Evolutionary conservation across 176 grass and related monocot species (phyloP).

Genomic region (Puccinellia tenuiflora): DNA sequence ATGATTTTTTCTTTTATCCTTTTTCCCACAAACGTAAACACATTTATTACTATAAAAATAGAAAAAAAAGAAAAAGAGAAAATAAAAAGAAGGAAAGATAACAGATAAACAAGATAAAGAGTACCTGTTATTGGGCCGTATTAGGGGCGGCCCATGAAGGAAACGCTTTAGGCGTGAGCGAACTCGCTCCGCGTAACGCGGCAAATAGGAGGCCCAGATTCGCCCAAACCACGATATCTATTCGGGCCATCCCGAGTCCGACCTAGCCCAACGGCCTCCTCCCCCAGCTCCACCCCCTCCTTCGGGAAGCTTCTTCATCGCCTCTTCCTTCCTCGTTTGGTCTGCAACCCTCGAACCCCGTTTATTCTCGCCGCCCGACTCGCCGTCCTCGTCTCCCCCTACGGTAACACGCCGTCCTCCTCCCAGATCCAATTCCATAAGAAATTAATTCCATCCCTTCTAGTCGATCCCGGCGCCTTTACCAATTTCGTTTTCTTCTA

Average conservation of each 20-base stretch:
- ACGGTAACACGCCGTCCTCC: neutral
- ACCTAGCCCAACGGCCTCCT: slow-evolving; percentile 4
- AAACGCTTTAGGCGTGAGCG: too few species aligned
- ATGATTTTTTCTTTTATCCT: too few species aligned
- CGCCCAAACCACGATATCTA: too few species aligned
- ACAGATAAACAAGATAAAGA: too few species aligned
- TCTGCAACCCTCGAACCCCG: neutral
- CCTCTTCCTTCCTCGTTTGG: neutral
- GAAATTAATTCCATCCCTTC: neutral
- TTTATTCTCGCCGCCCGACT: neutral
- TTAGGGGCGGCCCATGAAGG: too few species aligned
- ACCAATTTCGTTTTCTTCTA: neutral
- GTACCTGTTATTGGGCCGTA: too few species aligned
- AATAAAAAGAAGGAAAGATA: too few species aligned
- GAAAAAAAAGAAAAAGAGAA: too few species aligned
- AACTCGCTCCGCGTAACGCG: too few species aligned
- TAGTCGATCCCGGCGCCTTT: neutral
- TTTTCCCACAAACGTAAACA: too few species aligned
- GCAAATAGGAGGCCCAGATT: too few species aligned
- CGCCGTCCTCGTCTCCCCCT: neutral
- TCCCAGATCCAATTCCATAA: slow-evolving; percentile 14
- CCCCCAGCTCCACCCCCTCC: neutral
- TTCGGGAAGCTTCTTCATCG: slow-evolving; percentile 22
- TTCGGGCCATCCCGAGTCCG: neutral
- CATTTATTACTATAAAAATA: too few species aligned